phyloP scores from a whole-genome alignment of 108 stramenopile genomes.

The Skeletonema tropicum region DNA sequence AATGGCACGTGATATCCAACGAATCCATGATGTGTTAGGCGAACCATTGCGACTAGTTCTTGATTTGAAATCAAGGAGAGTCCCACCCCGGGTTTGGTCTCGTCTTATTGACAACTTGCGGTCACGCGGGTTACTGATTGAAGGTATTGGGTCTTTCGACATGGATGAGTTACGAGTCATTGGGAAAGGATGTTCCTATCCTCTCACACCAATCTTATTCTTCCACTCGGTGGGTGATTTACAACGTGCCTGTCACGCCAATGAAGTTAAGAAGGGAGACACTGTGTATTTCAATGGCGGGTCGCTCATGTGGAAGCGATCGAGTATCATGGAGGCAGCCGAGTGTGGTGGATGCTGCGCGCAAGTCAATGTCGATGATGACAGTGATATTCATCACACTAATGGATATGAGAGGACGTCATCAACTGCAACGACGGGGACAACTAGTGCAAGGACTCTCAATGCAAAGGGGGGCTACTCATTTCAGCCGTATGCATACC shows the following conservation, averaged over 20 bases:
- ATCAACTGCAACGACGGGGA: constrained; percentile 6
- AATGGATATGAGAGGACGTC: constrained; percentile 2
- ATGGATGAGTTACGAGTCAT: constrained; percentile 57
- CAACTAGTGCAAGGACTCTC: background rate
- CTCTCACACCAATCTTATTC: constrained; percentile 50
- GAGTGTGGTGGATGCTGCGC: constrained; percentile 44
- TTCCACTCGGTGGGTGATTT: constrained; percentile 74
- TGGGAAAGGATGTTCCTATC: constrained; percentile 39
- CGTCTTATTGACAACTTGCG: constrained; percentile 50
- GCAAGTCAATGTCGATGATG: constrained; percentile 24
- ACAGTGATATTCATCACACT: background rate
- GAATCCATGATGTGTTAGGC: constrained; percentile 44
- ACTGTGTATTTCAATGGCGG: constrained; percentile 69
- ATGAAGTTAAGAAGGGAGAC: constrained; percentile 62
- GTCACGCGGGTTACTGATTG: constrained; percentile 50
- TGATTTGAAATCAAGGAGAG: constrained; percentile 58
- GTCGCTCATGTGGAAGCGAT: constrained; percentile 58
- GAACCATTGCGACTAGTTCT: constrained; percentile 55
- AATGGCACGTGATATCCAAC: constrained; percentile 50
- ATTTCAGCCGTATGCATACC: constrained; percentile 62
- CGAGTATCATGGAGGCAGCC: constrained; percentile 48
- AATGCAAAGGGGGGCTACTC: constrained; percentile 32
- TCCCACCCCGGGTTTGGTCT: constrained; percentile 65
- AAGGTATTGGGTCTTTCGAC: constrained; percentile 64
- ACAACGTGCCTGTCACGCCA: constrained; percentile 63